Conservation (phyloP, 805 yeast species). For the Vanderwaltozyma yarrowii region DNA sequence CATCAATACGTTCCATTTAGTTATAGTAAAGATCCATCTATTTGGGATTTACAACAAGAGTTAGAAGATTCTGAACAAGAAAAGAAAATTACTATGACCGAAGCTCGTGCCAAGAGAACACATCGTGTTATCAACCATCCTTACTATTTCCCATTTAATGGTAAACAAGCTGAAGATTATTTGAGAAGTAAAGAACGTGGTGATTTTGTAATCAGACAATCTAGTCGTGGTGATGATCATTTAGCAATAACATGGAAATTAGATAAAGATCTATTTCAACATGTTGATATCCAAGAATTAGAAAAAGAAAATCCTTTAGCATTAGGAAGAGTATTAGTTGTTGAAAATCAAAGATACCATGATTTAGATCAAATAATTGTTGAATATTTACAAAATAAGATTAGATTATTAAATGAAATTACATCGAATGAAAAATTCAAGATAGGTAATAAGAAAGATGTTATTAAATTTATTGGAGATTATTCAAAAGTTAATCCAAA, state of each 20-base stretch:
- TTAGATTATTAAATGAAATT: slow-evolving; percentile 76
- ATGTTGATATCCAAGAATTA: slow-evolving; percentile 73
- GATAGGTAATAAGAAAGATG: slow-evolving; percentile 64
- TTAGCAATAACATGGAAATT: slow-evolving; percentile 95
- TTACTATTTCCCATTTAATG: slow-evolving; percentile 70
- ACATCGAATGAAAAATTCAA: slow-evolving; percentile 81
- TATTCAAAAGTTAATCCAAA: slow-evolving; percentile 87
- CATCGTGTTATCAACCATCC: slow-evolving; percentile 83
- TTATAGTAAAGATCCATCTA: slow-evolving; percentile 42
- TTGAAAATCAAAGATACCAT: slow-evolving; percentile 60
- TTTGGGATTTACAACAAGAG: slow-evolving; percentile 79
- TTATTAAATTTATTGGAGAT: slow-evolving; percentile 75
- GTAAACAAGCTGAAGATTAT: slow-evolving; percentile 85
- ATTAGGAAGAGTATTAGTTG: slow-evolving; percentile 47
- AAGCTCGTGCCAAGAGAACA: slow-evolving; percentile 55
- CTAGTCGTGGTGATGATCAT: slow-evolving; percentile 80
- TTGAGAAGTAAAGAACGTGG: slow-evolving; percentile 86
- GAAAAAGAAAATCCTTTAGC: slow-evolving; percentile 54
- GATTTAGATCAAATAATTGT: slow-evolving; percentile 92
- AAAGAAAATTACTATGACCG: slow-evolving; percentile 40
- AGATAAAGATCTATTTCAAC: slow-evolving; percentile 83
- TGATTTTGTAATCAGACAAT: slow-evolving; percentile 88
- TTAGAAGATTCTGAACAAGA: slow-evolving; percentile 51
- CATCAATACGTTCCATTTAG: slow-evolving; percentile 34
- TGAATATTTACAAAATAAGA: slow-evolving; percentile 75